phyloP scores from a whole-genome alignment of 192 early-diverging fungal genomes.

The Podila horticola region DNA sequence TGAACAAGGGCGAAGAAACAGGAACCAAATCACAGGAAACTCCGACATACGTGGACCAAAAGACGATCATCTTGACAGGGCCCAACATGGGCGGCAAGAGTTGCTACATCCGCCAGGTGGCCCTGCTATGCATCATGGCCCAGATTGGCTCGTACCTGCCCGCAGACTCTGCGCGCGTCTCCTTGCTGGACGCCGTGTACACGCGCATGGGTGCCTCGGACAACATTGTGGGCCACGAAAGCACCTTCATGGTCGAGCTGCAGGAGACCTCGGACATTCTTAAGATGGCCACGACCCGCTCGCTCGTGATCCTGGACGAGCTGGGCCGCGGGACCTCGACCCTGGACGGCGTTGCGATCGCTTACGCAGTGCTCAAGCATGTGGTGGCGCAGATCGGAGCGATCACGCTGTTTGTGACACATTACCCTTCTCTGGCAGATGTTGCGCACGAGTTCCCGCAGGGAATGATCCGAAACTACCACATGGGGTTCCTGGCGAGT shows the following conservation, averaged over 20 bases:
- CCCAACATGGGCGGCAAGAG: constrained; percentile 87
- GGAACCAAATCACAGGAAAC: neutral
- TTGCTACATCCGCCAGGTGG: constrained; percentile 76
- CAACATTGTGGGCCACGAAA: constrained; percentile 70
- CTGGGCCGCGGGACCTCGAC: constrained; percentile 85
- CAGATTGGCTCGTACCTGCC: constrained; percentile 84
- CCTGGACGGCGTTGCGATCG: constrained; percentile 77
- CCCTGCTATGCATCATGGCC: constrained; percentile 67
- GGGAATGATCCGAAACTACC: constrained; percentile 40
- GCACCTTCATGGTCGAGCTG: constrained; percentile 86
- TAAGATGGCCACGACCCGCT: constrained; percentile 65
- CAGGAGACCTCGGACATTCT: constrained; percentile 79
- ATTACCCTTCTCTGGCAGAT: constrained; percentile 76
- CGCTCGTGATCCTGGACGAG: constrained; percentile 84
- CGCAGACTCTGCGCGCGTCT: constrained; percentile 67
- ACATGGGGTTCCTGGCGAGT: constrained; percentile 66
- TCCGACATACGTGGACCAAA: constrained; percentile 5
- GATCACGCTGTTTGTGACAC: constrained; percentile 81
- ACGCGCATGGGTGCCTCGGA: constrained; percentile 81
- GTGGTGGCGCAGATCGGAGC: constrained; percentile 60
- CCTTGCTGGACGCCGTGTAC: constrained; percentile 76
- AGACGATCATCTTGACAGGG: constrained; percentile 63
- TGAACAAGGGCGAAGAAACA: constrained; percentile 9
- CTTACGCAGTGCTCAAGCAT: constrained; percentile 69
- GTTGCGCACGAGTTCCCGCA: constrained; percentile 48